Conservation (phyloP, 2,329 filamentous ascomycete species). For the Aotearoamyces nothofagi region DNA sequence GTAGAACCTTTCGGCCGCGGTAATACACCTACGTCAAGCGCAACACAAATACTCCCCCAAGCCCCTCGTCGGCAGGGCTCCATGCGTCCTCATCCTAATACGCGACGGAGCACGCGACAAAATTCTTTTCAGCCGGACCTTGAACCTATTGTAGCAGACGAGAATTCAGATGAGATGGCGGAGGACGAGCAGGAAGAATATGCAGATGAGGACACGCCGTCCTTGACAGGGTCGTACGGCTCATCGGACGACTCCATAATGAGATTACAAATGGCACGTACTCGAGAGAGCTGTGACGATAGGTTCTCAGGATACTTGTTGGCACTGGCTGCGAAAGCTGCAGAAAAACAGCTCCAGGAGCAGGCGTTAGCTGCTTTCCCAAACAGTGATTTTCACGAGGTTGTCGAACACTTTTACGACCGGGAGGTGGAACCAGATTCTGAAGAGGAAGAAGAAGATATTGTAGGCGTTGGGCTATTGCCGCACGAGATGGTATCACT, state of each 20-base stretch:
- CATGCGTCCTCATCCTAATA: slow-evolving; percentile 25
- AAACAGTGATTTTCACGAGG: slow-evolving; percentile 34
- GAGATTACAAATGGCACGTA: slow-evolving; percentile 27
- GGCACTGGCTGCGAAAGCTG: slow-evolving; percentile 64
- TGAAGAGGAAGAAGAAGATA: slow-evolving; percentile 19
- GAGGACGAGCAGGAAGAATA: slow-evolving; percentile 15
- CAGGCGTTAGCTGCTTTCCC: slow-evolving; percentile 65
- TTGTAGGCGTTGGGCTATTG: slow-evolving; percentile 16
- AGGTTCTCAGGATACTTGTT: slow-evolving; percentile 64
- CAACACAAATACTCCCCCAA: slow-evolving; percentile 19
- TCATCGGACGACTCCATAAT: slow-evolving; percentile 19
- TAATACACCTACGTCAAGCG: slow-evolving; percentile 24
- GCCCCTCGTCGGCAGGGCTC: slow-evolving; percentile 24
- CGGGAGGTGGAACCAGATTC: slow-evolving; percentile 17
- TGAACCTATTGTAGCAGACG: slow-evolving; percentile 29
- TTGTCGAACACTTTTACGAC: slow-evolving; percentile 21
- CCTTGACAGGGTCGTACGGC: slow-evolving; percentile 16
- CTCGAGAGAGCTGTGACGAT: slow-evolving; percentile 58
- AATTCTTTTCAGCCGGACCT: slow-evolving; percentile 26
- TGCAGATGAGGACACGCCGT: slow-evolving; percentile 14
- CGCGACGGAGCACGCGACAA: slow-evolving; percentile 23
- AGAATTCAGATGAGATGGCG: slow-evolving; percentile 24
- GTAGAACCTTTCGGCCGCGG: slow-evolving; percentile 30
- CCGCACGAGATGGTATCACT: slow-evolving; percentile 6
- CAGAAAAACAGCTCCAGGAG: slow-evolving; percentile 64